Conservation (phyloP, 805 yeast genomes). For the Pichia ethanolica region DNA sequence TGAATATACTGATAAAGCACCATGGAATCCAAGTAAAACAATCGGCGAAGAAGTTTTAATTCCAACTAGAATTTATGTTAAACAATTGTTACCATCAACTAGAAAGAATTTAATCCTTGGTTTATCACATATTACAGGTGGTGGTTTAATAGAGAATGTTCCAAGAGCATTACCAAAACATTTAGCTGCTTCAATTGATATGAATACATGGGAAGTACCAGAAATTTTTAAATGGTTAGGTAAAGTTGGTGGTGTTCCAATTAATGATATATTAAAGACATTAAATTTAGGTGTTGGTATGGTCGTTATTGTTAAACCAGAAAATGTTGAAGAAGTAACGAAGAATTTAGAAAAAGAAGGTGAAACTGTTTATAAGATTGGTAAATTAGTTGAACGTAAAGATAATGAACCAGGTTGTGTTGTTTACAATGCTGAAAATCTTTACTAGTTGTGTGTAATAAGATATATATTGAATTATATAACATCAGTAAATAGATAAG, state of each 20-base stretch:
- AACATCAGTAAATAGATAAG: neutral
- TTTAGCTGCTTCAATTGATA: slow-evolving; percentile 76
- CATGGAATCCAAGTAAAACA: slow-evolving; percentile 69
- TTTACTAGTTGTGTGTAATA: too few relatives aligned
- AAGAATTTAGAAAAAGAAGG: slow-evolving; percentile 52
- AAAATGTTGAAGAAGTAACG: slow-evolving; percentile 52
- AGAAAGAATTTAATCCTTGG: slow-evolving; percentile 67
- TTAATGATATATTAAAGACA: slow-evolving; percentile 77
- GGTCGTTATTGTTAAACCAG: slow-evolving; percentile 75
- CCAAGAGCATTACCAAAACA: slow-evolving; percentile 87
- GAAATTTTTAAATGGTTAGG: slow-evolving; percentile 93
- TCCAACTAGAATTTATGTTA: slow-evolving; percentile 94
- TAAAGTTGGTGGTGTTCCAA: slow-evolving; percentile 82
- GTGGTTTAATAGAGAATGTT: slow-evolving; percentile 92
- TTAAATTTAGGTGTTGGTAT: slow-evolving; percentile 95
- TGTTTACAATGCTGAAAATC: slow-evolving; percentile 40
- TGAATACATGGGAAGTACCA: slow-evolving; percentile 75
- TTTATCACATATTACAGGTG: slow-evolving; percentile 96
- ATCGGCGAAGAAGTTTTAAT: slow-evolving; percentile 80
- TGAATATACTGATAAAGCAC: slow-evolving; percentile 68
- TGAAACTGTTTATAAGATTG: slow-evolving; percentile 69
- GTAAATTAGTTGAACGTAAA: slow-evolving; percentile 42
- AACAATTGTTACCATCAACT: slow-evolving; percentile 73
- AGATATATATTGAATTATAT: too few relatives aligned
- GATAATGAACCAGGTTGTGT: slow-evolving; percentile 54